Evolutionary conservation across 257 asterid genomes (phyloP).

Genomic region (Solanum clarkiae): DNA sequence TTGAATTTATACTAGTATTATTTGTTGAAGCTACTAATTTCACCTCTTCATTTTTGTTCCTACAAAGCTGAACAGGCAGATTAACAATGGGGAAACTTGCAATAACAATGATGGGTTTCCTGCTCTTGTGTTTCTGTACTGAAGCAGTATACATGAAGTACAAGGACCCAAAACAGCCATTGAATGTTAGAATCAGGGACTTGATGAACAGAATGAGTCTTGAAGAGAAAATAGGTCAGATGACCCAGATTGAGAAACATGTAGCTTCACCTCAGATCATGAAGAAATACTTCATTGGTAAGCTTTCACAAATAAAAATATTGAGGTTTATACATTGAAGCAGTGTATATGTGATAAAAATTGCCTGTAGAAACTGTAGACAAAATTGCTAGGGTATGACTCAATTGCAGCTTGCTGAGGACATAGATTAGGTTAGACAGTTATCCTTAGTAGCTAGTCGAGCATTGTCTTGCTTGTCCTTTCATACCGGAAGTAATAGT

Average conservation of each 20-base stretch:
- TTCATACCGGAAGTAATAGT: not conserved
- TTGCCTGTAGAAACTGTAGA: not conserved
- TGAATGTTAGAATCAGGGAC: constrained; percentile 6
- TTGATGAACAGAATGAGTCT: constrained; percentile 14
- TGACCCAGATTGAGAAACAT: constrained; percentile 13
- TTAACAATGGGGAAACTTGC: constrained; percentile 2
- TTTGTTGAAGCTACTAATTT: not conserved
- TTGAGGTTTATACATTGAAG: not conserved
- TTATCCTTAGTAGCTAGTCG: not conserved
- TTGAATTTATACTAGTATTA: not conserved
- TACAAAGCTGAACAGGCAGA: not conserved
- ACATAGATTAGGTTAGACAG: not conserved
- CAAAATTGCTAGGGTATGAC: not conserved
- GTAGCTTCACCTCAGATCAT: constrained; percentile 6
- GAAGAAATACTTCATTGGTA: constrained; percentile 9
- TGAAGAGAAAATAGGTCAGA: constrained; percentile 14
- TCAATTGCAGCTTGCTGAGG: not conserved
- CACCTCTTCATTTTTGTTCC: not conserved
- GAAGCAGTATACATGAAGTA: constrained; percentile 8
- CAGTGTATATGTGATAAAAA: not conserved
- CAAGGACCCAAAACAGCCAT: constrained; percentile 11
- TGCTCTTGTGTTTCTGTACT: not conserved
- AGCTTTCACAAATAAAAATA: not conserved
- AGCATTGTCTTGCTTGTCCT: not conserved
- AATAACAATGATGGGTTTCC: not conserved